Conservation (phyloP, 345 rosid genomes). For the Hibiscus trionum region DNA sequence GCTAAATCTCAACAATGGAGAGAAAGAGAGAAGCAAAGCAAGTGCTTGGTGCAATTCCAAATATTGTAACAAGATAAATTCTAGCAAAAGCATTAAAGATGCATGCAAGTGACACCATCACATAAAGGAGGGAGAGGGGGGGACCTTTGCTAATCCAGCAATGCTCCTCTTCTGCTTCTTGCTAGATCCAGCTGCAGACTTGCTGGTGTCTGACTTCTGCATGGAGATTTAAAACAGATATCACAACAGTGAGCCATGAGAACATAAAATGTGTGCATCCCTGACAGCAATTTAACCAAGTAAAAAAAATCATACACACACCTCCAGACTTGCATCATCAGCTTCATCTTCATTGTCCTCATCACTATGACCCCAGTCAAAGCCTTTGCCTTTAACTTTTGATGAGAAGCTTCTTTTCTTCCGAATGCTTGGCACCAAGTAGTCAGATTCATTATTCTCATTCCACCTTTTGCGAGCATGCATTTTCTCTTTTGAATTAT, state of each 20-base stretch:
- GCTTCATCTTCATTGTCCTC: conserved; percentile 28
- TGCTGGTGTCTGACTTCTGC: conserved; percentile 29
- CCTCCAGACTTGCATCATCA: conserved; percentile 39
- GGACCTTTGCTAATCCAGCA: conserved; percentile 71
- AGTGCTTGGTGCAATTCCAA: neutral
- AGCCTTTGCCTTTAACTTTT: conserved; percentile 28
- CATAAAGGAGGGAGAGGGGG: neutral
- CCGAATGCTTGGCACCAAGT: conserved; percentile 28
- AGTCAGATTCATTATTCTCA: conserved; percentile 30
- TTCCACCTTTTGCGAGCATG: conserved; percentile 17
- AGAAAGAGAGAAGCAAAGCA: neutral
- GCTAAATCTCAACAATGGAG: neutral
- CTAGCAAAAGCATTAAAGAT: neutral
- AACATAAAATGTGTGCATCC: neutral
- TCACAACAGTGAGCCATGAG: conserved; percentile 2
- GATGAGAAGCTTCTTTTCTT: conserved; percentile 34
- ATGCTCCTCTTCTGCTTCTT: conserved; percentile 74
- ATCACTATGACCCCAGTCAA: conserved; percentile 31
- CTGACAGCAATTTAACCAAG: conserved; percentile 2
- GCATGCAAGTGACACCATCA: neutral
- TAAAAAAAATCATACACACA: conserved; percentile 27
- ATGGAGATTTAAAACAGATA: conserved; percentile 9
- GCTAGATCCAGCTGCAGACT: conserved; percentile 47
- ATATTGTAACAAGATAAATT: neutral
- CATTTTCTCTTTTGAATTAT: conserved; percentile 31